Base-by-base conservation (phyloP, 1,284 basidiomycete genomes). In the Golubevia sp. region DNA sequence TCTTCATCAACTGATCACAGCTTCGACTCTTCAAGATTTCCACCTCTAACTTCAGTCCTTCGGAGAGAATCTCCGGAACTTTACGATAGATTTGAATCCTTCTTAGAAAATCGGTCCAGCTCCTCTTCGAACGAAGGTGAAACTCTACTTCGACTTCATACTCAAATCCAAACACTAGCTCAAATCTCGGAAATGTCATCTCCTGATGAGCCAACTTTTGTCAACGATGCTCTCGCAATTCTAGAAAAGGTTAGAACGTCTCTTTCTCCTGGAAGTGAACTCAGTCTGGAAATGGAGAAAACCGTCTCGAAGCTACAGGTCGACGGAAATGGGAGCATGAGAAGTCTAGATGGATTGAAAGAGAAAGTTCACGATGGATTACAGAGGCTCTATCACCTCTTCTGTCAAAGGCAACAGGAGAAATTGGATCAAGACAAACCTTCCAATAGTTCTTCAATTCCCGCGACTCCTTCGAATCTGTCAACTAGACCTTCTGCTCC, bases 71-170 rank as follows among this genome's bases (percentile, higher is more conserved):
- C 15, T 21, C 56, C 67, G 3, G 30, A 61, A 6, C 57, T 66
- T 11, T 71, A 73, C 55, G 74, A 78, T 20, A 73, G 74, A 1
- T 78, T 78, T 53, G 76, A 78, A 50, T 58, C 50, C 26, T 78
- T 72, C 48, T 65, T 78, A 30, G 70, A 77, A 20, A 34, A 64
- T 23, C n/a, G n/a, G n/a, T n/a, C n/a, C n/a, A n/a, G n/a, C n/a
- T 27, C 48, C 38, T 62, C 58, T 15, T 63, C 62, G 8, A 68
- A 71, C 48, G 73, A 77, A 58, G 76, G 74, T 23, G 74, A 78
- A 54, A 63, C 71, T n/a, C 61, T 78, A 8, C 73, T 78, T 13
- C 68, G 74, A 11, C 68, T 78, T 6, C 71, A 76, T 51, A 76
- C 76, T 2, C 76, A 76, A 53, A 70, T 78, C 55, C 61, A 67